phyloP scores from a whole-genome alignment of 805 yeast species.

The Candida ipomoeae region DNA sequence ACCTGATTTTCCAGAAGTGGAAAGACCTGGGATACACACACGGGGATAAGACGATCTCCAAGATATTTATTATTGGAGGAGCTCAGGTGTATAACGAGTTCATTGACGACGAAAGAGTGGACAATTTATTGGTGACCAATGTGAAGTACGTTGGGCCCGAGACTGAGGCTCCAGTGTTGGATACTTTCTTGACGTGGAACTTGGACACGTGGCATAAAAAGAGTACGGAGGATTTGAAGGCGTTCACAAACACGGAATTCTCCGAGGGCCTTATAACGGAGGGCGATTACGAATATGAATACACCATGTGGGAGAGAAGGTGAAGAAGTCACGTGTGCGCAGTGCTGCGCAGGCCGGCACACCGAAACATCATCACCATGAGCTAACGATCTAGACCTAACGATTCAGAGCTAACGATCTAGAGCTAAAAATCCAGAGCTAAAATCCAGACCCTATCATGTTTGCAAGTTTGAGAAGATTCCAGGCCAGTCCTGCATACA shows the following conservation, averaged over 20 bases:
- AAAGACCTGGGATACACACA: conserved; percentile 9
- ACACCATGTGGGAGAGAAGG: conserved; percentile 51
- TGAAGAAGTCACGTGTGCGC: background rate
- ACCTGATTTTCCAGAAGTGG: conserved; percentile 33
- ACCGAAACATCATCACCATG: background rate
- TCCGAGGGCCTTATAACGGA: conserved; percentile 31
- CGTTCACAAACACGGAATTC: conserved; percentile 34
- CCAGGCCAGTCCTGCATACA: conserved; percentile 33
- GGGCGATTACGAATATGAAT: conserved; percentile 48
- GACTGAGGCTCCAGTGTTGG: conserved; percentile 50
- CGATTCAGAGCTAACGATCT: background rate
- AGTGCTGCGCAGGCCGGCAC: background rate
- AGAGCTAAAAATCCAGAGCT: no score
- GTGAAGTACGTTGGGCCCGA: conserved; percentile 32
- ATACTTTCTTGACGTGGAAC: conserved; percentile 55
- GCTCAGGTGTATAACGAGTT: conserved; percentile 74
- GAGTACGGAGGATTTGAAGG: conserved; percentile 30
- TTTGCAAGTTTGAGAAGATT: conserved; percentile 23
- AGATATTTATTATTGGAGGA: conserved; percentile 87
- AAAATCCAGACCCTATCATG: conserved; percentile 5
- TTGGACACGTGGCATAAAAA: conserved; percentile 34
- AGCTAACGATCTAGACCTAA: background rate
- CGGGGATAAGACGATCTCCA: conserved; percentile 35
- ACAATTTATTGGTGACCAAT: conserved; percentile 66
- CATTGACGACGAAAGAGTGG: conserved; percentile 40